Evolutionary conservation across 768 basidiomycete species (phyloP).

Genomic region (Termitomyces heimii): DNA sequence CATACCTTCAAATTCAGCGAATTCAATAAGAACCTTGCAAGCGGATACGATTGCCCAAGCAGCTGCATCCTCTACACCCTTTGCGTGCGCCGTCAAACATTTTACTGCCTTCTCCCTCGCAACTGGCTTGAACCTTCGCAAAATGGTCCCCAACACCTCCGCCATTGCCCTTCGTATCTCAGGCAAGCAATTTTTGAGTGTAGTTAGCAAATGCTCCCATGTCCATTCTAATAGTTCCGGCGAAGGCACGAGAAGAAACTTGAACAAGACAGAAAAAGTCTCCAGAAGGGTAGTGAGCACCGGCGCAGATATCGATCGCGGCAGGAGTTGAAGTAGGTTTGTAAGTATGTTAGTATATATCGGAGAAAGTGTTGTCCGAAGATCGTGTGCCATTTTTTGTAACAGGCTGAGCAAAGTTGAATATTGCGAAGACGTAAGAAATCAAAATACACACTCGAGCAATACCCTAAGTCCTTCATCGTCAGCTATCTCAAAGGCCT

Average conservation of each 20-base stretch:
- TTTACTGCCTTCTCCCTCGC: conserved; percentile 50
- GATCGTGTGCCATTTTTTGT: conserved; percentile 74
- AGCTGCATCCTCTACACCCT: conserved; percentile 52
- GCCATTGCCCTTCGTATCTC: conserved; percentile 76
- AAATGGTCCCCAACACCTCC: conserved; percentile 80
- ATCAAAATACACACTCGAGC: conserved; percentile 61
- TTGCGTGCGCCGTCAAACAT: conserved; percentile 46
- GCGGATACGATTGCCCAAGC: conserved; percentile 76
- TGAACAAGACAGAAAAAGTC: conserved; percentile 66
- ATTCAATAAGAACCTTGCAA: conserved; percentile 56
- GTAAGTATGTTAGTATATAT: conserved; percentile 51
- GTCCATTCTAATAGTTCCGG: conserved; percentile 52
- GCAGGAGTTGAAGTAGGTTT: conserved; percentile 51
- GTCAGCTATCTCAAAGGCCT: conserved; percentile 50
- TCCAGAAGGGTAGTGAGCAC: conserved; percentile 60
- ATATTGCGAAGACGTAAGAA: not conserved
- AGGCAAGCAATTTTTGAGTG: conserved; percentile 53
- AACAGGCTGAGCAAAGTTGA: conserved; percentile 45
- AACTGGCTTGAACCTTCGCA: conserved; percentile 65
- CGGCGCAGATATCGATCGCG: conserved; percentile 50
- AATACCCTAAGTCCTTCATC: conserved; percentile 69
- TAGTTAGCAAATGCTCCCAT: conserved; percentile 47
- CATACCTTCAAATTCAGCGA: not conserved
- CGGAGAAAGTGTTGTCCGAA: conserved; percentile 70
- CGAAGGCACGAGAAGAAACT: conserved; percentile 64